phyloP scores from a whole-genome alignment of 2,329 filamentous ascomycete species.

The Pestalotiopsis sp. region DNA sequence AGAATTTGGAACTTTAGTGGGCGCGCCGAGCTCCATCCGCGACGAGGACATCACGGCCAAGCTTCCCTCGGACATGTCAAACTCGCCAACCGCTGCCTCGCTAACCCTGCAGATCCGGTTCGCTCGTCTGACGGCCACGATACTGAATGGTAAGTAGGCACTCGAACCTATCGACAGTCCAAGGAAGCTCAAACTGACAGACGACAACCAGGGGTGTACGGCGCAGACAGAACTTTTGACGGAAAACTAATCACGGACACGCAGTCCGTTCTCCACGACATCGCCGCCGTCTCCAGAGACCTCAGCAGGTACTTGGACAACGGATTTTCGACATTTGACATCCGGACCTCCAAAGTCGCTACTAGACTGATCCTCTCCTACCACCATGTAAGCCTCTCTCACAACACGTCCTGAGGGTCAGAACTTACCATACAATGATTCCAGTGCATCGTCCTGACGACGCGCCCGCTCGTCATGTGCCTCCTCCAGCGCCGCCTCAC shows the following conservation, averaged over 20 bases:
- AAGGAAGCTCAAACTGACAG: not conserved
- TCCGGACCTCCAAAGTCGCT: not conserved
- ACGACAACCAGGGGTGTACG: not conserved
- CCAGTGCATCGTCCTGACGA: not conserved
- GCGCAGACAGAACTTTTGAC: not conserved
- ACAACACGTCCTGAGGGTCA: too few species aligned
- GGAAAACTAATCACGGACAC: not conserved
- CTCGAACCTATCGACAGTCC: too few species aligned
- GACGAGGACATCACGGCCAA: slow-evolving; percentile 1
- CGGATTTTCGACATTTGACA: not conserved
- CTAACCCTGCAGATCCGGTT: not conserved
- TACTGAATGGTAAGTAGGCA: not conserved
- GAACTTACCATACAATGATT: not conserved
- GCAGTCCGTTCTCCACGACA: not conserved
- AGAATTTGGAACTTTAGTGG: not conserved
- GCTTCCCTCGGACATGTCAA: not conserved
- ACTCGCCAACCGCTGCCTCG: not conserved
- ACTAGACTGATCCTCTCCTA: not conserved
- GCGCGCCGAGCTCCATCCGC: not conserved
- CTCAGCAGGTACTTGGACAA: not conserved
- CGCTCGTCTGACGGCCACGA: not conserved
- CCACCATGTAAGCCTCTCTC: not conserved
- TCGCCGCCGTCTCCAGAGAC: not conserved
- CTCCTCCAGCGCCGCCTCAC: not conserved
- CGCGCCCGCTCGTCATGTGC: slow-evolving; percentile 1